phyloP scores from a whole-genome alignment of 2,329 filamentous ascomycete species.

The Fusarium dlaminii region DNA sequence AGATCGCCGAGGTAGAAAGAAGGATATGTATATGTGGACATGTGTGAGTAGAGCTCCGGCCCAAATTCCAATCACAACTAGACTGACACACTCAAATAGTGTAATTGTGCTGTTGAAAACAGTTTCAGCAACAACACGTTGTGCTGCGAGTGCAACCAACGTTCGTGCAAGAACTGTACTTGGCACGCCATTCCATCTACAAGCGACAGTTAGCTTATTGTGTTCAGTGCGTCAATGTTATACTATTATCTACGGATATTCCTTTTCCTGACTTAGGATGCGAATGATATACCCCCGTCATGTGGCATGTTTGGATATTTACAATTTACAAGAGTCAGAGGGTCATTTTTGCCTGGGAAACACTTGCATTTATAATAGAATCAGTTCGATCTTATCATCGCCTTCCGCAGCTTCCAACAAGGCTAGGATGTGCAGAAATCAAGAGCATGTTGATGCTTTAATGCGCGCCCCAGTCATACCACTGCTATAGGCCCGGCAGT shows the following conservation, averaged over 20 bases:
- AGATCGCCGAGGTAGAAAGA: conserved; percentile 18
- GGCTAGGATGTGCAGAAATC: not conserved
- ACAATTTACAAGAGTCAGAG: not conserved
- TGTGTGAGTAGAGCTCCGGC: conserved; percentile 43
- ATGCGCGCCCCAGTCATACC: not conserved
- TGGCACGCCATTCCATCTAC: not conserved
- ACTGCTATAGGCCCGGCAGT: not conserved
- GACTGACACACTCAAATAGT: conserved; percentile 31
- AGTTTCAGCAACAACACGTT: not conserved
- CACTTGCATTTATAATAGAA: not conserved
- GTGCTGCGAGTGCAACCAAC: conserved; percentile 23
- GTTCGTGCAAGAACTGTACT: conserved; percentile 7
- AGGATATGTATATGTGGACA: conserved; percentile 41
- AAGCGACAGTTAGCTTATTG: not conserved
- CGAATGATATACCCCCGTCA: conserved; percentile 14
- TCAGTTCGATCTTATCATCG: not conserved
- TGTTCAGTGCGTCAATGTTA: not conserved
- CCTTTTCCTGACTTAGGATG: not conserved
- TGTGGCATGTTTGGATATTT: not conserved
- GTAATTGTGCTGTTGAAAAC: conserved; percentile 24
- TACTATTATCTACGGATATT: not conserved
- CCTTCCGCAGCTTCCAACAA: not conserved
- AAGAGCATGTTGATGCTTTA: not conserved
- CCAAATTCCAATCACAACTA: not conserved
- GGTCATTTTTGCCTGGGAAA: not conserved